These are phyloP conservation scores for Eucommia ulmoides DNA, from an alignment of 257 asterid genomes.

Conservation along the genomic window DNA sequence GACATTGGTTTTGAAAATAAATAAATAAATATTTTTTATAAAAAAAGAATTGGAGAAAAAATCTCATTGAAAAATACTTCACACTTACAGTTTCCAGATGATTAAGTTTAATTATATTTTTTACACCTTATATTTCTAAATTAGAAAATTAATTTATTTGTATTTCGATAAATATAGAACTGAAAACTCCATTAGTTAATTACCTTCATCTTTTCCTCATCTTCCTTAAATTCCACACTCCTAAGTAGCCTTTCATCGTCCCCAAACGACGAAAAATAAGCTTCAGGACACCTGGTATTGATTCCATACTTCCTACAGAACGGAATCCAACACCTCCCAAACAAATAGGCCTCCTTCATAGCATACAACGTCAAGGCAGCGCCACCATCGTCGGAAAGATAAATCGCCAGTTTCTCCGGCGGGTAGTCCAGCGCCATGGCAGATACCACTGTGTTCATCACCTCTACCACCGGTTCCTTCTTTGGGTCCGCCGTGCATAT, in stretches of 20 bases:
- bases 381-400: conserved; percentile 72
- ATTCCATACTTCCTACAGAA: conserved; percentile 54
- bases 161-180: no score
- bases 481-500: conserved; percentile 62
- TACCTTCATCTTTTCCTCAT: conserved; percentile 44
- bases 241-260: conserved; percentile 38
- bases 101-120: no score
- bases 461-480: conserved; percentile 73
- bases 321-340: conserved; percentile 56
- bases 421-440: conserved; percentile 79
- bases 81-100: no score
- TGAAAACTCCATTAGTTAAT: no score
- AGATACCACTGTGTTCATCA: conserved; percentile 74
- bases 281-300: conserved; percentile 55
- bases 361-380: conserved; percentile 60
- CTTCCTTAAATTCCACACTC: conserved; percentile 31
- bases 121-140: no score
- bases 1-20: no score
- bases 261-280: conserved; percentile 41
- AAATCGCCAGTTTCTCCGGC: conserved; percentile 54
- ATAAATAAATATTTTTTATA: no score
- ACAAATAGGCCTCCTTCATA: conserved; percentile 41
- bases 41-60: no score
- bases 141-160: no score
- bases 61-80: no score